A percentile compares a stretch with the other conserved stretches of the same genome.
Evolutionary conservation across 768 basidiomycete species (phyloP).

Genomic region (Naganishia vaughanmartiniae): DNA sequence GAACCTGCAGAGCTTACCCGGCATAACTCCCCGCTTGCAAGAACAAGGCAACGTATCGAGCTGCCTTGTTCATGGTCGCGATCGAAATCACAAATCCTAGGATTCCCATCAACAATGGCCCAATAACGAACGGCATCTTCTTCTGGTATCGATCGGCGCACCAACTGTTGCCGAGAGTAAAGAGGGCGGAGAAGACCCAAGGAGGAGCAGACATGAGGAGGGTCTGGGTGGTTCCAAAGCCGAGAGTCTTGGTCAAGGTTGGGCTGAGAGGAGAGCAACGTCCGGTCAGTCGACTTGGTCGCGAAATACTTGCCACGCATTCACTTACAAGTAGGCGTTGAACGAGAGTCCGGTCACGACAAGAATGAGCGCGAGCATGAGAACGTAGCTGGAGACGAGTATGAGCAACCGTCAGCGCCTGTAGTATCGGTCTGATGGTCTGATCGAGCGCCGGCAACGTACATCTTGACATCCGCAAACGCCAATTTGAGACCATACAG

Average conservation of each 20-base stretch:
- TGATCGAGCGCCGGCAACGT: slow-evolving; percentile 52
- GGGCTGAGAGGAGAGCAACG: slow-evolving; percentile 32
- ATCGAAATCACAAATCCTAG: slow-evolving; percentile 55
- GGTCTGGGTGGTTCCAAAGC: slow-evolving; percentile 40
- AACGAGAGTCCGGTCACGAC: slow-evolving; percentile 28
- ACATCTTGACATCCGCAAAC: slow-evolving; percentile 75
- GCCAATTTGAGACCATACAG: slow-evolving; percentile 61
- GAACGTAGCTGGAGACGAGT: slow-evolving; percentile 54
- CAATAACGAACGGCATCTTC: slow-evolving; percentile 66
- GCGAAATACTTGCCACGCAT: not conserved
- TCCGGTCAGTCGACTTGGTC: slow-evolving; percentile 11
- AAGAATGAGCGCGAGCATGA: slow-evolving; percentile 18
- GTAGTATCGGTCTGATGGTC: not conserved
- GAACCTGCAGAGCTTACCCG: slow-evolving; percentile 56
- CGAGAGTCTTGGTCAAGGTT: slow-evolving; percentile 46
- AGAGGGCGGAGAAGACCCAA: slow-evolving; percentile 49
- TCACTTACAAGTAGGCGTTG: slow-evolving; percentile 36
- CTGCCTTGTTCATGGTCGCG: slow-evolving; percentile 50
- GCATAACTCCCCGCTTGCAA: slow-evolving; percentile 48
- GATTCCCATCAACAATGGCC: slow-evolving; percentile 59
- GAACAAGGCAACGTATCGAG: slow-evolving; percentile 49
- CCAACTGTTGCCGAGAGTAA: slow-evolving; percentile 58
- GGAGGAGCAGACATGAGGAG: slow-evolving; percentile 50
- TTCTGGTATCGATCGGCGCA: slow-evolving; percentile 72
- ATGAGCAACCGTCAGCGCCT: slow-evolving; percentile 60